phyloP scores from a whole-genome alignment of 2,329 filamentous ascomycete species.

The Venturia oleaginea region DNA sequence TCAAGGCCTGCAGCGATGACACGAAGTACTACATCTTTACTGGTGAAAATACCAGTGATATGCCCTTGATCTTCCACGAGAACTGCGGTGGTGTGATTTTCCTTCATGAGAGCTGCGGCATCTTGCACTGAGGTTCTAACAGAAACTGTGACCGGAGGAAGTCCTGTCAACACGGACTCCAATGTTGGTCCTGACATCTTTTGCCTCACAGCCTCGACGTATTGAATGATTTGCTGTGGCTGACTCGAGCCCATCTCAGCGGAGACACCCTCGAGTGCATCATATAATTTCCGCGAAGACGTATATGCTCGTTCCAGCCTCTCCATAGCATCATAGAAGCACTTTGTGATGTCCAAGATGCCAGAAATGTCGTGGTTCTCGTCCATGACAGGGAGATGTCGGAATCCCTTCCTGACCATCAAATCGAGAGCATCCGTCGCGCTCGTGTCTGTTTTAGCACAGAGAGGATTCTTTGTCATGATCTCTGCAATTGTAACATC shows the following conservation, averaged over 20 bases:
- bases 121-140: conserved; percentile 95
- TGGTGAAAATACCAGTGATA: conserved; percentile 98
- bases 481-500: conserved; percentile 93
- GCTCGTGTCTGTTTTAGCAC: conserved; percentile 93
- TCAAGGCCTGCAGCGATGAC: conserved; percentile 96
- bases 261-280: conserved; percentile 94
- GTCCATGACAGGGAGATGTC: conserved; percentile 97
- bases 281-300: conserved; percentile 95
- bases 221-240: conserved; percentile 97
- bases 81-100: conserved; percentile 95
- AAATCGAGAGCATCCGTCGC: conserved; percentile 94
- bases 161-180: conserved; percentile 84
- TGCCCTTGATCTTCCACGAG: conserved; percentile 93
- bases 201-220: conserved; percentile 85
- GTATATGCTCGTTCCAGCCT: conserved; percentile 96
- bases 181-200: conserved; percentile 98
- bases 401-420: conserved; percentile 97
- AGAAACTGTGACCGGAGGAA: conserved; percentile 88
- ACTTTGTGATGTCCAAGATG: conserved; percentile 97
- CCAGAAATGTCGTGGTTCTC: conserved; percentile 99
- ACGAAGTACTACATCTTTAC: conserved; percentile 95
- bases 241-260: conserved; percentile 93
- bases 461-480: conserved; percentile 99
- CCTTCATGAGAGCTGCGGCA: conserved; percentile 92
- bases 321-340: conserved; percentile 99